Evolutionary conservation across 257 asterid genomes (phyloP).

Genomic region (Plantago ovata): DNA sequence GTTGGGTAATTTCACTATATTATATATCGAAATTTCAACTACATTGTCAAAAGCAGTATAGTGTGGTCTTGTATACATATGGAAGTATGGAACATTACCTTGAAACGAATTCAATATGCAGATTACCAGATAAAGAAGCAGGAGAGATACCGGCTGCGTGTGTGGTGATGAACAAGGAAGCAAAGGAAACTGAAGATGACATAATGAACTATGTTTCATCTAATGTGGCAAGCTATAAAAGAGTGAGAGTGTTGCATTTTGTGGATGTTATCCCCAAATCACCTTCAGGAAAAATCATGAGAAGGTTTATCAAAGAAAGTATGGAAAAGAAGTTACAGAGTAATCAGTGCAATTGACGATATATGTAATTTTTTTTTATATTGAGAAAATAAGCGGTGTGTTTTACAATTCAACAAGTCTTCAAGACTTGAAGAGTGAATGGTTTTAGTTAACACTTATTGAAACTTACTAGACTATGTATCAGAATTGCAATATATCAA

Average conservation of each 20-base stretch:
- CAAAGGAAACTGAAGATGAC: slow-evolving; percentile 65
- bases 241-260: slow-evolving; percentile 57
- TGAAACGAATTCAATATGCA: slow-evolving; percentile 19
- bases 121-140: slow-evolving; percentile 70
- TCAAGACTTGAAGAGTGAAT: too few species aligned
- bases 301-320: slow-evolving; percentile 67
- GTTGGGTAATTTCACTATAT: slow-evolving; percentile 47
- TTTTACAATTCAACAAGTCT: too few species aligned
- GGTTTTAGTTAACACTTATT: too few species aligned
- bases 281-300: slow-evolving; percentile 88
- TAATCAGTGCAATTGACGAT: background rate
- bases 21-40: background rate
- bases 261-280: slow-evolving; percentile 79
- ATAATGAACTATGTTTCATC: slow-evolving; percentile 63
- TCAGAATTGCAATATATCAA: too few species aligned
- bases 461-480: too few species aligned
- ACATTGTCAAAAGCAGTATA: background rate
- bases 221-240: slow-evolving; percentile 65
- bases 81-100: too few species aligned
- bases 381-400: too few species aligned
- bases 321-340: slow-evolving; percentile 32
- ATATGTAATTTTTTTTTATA: too few species aligned
- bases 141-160: slow-evolving; percentile 89
- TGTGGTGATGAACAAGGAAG: slow-evolving; percentile 56
- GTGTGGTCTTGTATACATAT: too few species aligned